phyloP scores from a whole-genome alignment of 83 land plant species.

The Thuja plicata region DNA sequence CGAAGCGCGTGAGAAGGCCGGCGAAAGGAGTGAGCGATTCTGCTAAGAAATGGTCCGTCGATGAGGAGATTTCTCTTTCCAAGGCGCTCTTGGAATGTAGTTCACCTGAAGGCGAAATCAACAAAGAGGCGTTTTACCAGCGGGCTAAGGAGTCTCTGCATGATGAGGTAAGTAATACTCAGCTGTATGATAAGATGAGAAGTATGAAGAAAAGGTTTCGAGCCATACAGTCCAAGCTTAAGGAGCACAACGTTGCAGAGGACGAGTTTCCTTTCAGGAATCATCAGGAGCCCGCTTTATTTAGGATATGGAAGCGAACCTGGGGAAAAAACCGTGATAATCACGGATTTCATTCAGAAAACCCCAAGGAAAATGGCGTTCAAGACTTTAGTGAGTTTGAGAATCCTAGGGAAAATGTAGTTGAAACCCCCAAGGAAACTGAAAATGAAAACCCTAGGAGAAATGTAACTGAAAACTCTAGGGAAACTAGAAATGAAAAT shows the following conservation, averaged over 20 bases:
- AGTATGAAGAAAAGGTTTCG: not conserved
- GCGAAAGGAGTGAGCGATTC: no score
- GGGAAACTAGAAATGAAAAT: not conserved
- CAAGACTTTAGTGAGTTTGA: not conserved
- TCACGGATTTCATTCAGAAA: not conserved
- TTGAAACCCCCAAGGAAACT: not conserved
- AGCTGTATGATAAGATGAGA: slow-evolving; percentile 12
- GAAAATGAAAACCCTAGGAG: not conserved
- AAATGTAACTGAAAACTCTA: not conserved
- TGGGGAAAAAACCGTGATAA: not conserved
- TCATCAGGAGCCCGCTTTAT: not conserved
- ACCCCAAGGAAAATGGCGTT: not conserved
- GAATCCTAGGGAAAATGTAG: not conserved
- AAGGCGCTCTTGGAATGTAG: not conserved
- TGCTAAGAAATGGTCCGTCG: not conserved
- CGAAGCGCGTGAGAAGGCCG: no score
- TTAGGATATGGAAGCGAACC: not conserved
- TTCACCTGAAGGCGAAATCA: not conserved
- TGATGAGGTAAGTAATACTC: not conserved
- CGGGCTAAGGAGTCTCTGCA: not conserved
- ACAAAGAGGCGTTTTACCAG: not conserved
- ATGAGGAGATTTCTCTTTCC: not conserved
- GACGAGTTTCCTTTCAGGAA: not conserved
- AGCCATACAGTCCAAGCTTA: not conserved
- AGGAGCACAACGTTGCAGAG: not conserved